These are phyloP conservation scores for Candida sonorensis DNA, from an alignment of 805 yeast genomes.

Conservation along the genomic window DNA sequence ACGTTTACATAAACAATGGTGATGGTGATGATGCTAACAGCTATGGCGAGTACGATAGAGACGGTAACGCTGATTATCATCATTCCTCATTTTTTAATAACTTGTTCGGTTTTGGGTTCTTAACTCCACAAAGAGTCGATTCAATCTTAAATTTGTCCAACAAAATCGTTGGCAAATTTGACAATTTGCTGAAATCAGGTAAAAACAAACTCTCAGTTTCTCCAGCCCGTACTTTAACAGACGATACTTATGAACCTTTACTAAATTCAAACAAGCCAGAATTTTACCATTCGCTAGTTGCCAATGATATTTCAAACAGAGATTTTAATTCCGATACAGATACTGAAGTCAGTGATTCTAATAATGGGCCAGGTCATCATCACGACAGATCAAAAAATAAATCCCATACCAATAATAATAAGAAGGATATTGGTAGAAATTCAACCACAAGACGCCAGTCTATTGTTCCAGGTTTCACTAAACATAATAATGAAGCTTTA, in stretches of 20 bases:
- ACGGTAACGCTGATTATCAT: constrained; percentile 10
- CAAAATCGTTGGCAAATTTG: constrained; percentile 9
- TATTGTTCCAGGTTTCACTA: constrained; percentile 6
- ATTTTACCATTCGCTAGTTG: constrained; percentile 9
- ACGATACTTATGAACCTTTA: constrained; percentile 1
- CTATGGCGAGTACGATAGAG: constrained; percentile 26
- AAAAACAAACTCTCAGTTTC: background rate
- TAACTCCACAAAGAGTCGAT: constrained; percentile 17
- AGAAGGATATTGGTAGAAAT: background rate
- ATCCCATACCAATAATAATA: background rate
- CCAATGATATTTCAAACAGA: constrained; percentile 2
- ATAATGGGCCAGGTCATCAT: background rate
- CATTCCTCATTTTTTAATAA: constrained; percentile 14
- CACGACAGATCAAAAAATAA: too few relatives aligned
- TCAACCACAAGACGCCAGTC: constrained; percentile 7
- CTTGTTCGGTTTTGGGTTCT: constrained; percentile 12
- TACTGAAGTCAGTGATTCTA: constrained; percentile 11
- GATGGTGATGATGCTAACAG: too few relatives aligned
- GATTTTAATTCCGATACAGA: constrained; percentile 11
- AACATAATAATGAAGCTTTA: constrained; percentile 10
- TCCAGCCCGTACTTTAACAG: constrained; percentile 1
- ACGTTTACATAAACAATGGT: constrained; percentile 22
- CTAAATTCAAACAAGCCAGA: constrained; percentile 3
- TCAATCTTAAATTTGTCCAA: constrained; percentile 18
- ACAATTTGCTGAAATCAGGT: background rate